Conservation (phyloP, 441 rosid genomes). For the Omphalea diandra region DNA sequence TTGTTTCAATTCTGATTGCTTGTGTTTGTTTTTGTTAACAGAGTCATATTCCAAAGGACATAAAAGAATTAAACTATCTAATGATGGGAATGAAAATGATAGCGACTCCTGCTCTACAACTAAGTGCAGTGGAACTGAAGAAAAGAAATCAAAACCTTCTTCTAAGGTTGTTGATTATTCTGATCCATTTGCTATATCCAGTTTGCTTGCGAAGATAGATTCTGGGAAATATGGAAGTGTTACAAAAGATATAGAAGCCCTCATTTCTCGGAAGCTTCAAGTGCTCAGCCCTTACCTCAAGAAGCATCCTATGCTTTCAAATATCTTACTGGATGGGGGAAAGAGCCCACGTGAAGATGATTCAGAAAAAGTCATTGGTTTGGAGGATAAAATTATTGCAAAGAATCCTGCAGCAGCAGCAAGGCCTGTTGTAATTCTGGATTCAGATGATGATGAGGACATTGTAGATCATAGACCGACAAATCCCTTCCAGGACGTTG, state of each 20-base stretch:
- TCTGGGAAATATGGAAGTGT: constrained; percentile 63
- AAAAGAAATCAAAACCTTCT: constrained; percentile 29
- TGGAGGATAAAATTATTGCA: constrained; percentile 41
- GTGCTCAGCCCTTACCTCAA: constrained; percentile 28
- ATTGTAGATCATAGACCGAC: constrained; percentile 26
- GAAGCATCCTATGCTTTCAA: constrained; percentile 32
- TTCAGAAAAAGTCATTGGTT: constrained; percentile 34
- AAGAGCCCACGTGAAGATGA: constrained; percentile 2
- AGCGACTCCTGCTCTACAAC: constrained; percentile 10
- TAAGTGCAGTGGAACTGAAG: constrained; percentile 12
- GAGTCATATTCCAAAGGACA: constrained; percentile 30
- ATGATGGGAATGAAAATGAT: constrained; percentile 21
- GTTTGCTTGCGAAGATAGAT: constrained; percentile 43
- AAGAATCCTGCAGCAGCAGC: constrained; percentile 21
- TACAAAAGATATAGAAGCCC: constrained; percentile 54
- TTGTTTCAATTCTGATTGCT: background rate
- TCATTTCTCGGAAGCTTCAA: constrained; percentile 38
- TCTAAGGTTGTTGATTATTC: constrained; percentile 46
- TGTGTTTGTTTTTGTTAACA: constrained; percentile 23
- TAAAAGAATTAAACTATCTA: constrained; percentile 41
- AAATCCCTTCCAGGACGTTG: constrained; percentile 39
- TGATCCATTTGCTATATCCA: constrained; percentile 46
- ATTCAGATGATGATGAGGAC: constrained; percentile 81
- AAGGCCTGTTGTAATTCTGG: constrained; percentile 49
- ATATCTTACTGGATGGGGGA: constrained; percentile 15